phyloP scores from a whole-genome alignment of 257 asterid genomes.

The Solanum habrochaites region DNA sequence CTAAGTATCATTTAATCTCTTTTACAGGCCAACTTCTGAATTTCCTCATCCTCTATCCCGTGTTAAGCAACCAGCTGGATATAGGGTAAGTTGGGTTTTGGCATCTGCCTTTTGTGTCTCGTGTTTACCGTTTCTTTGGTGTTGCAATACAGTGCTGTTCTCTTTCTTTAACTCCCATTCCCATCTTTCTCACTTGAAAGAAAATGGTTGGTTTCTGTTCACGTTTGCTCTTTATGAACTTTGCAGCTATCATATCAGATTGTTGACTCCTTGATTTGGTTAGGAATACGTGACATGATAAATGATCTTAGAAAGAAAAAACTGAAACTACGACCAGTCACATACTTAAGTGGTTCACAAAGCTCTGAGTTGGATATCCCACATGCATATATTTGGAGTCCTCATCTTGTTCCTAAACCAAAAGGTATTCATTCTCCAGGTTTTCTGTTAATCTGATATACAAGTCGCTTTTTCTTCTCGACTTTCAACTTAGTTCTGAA shows the following conservation, averaged over 20 bases:
- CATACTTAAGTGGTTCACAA: conserved; percentile 63
- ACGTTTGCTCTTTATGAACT: conserved; percentile 13
- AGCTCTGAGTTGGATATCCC: conserved; percentile 44
- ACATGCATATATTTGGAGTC: conserved; percentile 91
- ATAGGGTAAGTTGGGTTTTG: conserved; percentile 48
- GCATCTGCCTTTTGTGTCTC: conserved; percentile 1
- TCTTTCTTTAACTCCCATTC: neutral
- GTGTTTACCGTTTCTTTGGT: neutral
- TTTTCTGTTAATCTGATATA: neutral
- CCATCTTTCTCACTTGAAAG: neutral
- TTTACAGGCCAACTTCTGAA: conserved; percentile 72
- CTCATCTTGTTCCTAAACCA: conserved; percentile 93
- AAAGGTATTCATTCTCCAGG: conserved; percentile 37
- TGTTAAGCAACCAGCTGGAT: conserved; percentile 65
- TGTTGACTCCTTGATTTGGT: conserved; percentile 76
- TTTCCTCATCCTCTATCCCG: conserved; percentile 97
- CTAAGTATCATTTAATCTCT: neutral
- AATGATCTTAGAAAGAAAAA: conserved; percentile 79
- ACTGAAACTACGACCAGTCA: conserved; percentile 64
- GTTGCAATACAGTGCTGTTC: neutral
- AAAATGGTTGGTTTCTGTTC: neutral
- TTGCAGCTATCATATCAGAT: conserved; percentile 81
- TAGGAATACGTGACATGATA: conserved; percentile 87
- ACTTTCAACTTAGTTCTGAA: neutral
- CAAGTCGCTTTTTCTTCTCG: neutral